Base-by-base conservation (phyloP, 208 protist species). In the Wallacemonas sp. region DNA sequence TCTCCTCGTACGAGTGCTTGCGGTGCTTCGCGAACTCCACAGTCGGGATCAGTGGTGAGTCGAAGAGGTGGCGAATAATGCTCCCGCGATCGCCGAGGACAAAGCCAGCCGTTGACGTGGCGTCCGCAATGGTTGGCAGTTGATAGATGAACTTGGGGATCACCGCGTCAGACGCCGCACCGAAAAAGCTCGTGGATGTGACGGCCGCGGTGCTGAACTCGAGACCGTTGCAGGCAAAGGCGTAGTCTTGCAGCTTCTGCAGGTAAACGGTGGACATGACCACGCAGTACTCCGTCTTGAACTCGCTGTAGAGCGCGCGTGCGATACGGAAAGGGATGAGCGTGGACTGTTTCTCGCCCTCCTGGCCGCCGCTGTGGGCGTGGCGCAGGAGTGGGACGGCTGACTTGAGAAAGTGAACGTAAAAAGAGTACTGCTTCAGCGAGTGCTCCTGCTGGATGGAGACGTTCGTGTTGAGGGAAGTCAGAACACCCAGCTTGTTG, bases 401-500 rank as follows among this genome's bases (percentile, higher is more conserved):
- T 0, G 72, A 72, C 2, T 78, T 76, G 24, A 95, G 72, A 43
- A 95, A 93, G 56, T 90, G 80, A 29, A 92, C 82, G 65, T 81
- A 95, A 47, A 88, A 84, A 1, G 84, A 57, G 41, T 76, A 61
- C 34, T 77, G 79, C 70, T 84, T 85, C 21, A 95, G 64, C 1
- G 71, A 74, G 61, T 95, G 81, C 30, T 92, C 86, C 44, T 95
- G 90, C 61, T 92, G 90, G 30, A 95, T 92, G 49, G 75, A 91
- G 3, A 93, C 72, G 43, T 95, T 95, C 23, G 90, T 95, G 69
- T 93, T 90, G 39, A 70, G 74, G 12, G 78, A 65, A 11, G 74
- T 81, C 43, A 95, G 61, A 32, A 87, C 61, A 2, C 56, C 47
- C 48, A 95, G 69, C 72, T 93, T 92, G 46, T 82, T 80, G 1